Percentiles rank a stretch among this genome's conserved stretches.
Evolutionary conservation across 768 basidiomycete genomes (phyloP).

Genomic region (Trametes gibbosa): DNA sequence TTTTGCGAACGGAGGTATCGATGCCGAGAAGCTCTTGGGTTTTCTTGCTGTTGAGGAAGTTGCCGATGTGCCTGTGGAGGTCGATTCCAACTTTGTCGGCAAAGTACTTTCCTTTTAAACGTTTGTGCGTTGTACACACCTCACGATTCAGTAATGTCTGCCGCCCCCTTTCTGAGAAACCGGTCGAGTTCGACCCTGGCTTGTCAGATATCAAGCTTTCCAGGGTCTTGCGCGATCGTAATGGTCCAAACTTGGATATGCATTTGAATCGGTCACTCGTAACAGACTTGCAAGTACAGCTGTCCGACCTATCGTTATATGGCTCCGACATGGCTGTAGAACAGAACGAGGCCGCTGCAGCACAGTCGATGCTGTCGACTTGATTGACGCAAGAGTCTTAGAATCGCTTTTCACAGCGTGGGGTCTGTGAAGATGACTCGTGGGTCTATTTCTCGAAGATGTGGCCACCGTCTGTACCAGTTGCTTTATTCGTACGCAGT

Average conservation of each 20-base stretch:
- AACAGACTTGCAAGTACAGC: too few relatives aligned
- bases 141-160: conserved; percentile 45
- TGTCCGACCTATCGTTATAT: too few relatives aligned
- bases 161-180: conserved; percentile 46
- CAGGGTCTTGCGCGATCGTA: conserved; percentile 14
- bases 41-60: conserved; percentile 59
- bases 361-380: conserved; percentile 43
- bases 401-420: conserved; percentile 42
- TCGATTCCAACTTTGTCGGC: too few relatives aligned
- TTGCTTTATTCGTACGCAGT: conserved; percentile 45
- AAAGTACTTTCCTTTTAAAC: too few relatives aligned
- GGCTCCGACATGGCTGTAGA: conserved; percentile 19
- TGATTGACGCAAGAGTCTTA: conserved; percentile 40
- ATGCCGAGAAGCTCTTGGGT: conserved; percentile 62
- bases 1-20: conserved; percentile 40
- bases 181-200: too few relatives aligned
- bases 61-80: conserved; percentile 46
- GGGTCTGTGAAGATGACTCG: conserved; percentile 30
- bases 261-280: neutral
- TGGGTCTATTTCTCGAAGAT: neutral
- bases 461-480: conserved; percentile 27
- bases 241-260: conserved; percentile 1
- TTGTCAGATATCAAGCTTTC: too few relatives aligned
- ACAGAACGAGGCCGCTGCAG: conserved; percentile 42
- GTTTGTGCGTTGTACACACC: too few relatives aligned